Conservation (phyloP, 139 green algal species). For the Mychonastes homosphaera region DNA sequence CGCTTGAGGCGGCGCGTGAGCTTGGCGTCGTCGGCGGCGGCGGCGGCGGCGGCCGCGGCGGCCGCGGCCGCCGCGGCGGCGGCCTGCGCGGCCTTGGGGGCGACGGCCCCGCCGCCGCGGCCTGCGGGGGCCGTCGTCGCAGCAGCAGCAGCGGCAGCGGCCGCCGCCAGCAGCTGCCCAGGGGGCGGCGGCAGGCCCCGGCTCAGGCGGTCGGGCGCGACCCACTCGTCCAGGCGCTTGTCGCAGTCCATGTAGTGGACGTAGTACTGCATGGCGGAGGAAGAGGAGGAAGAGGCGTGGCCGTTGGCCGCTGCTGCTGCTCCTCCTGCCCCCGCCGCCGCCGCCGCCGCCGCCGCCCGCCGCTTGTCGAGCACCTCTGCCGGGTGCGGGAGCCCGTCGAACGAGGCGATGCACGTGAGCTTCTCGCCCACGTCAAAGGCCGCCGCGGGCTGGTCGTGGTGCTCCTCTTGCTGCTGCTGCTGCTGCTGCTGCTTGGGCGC, state of each 20-base stretch:
- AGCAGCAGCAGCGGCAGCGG: neutral
- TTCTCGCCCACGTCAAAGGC: too few species aligned
- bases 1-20: constrained; percentile 73
- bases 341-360: constrained; percentile 17
- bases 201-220: constrained; percentile 27
- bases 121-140: neutral
- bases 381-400: too few species aligned
- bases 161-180: neutral
- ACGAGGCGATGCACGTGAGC: too few species aligned
- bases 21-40: constrained; percentile 44
- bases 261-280: constrained; percentile 56
- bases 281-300: too few species aligned
- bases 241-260: constrained; percentile 87
- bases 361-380: constrained; percentile 35
- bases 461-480: too few species aligned
- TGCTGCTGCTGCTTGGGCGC: too few species aligned
- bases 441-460: too few species aligned
- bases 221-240: constrained; percentile 87
- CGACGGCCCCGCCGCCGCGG: neutral
- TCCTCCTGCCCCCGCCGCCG: too few species aligned
- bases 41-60: neutral
- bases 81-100: neutral
- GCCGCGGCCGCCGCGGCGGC: neutral
- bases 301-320: too few species aligned
- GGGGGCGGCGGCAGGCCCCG: neutral